A percentile compares a stretch with the other conserved stretches of the same genome.
Evolutionary conservation across 225 moss, liverwort and hornwort species (phyloP).

Genomic region (Straminergon stramineum): DNA sequence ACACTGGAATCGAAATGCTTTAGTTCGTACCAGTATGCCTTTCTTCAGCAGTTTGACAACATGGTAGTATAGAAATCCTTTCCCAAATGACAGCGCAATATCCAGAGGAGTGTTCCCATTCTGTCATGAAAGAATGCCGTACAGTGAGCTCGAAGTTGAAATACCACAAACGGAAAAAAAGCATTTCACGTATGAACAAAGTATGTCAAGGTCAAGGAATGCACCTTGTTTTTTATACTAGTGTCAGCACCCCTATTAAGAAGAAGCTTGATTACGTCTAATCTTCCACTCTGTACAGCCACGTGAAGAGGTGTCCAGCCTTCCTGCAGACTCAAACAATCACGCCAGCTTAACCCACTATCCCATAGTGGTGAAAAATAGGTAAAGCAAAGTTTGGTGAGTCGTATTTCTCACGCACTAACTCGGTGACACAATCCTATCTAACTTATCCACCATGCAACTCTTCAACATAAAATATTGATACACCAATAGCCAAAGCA

Average conservation of each 20-base stretch:
- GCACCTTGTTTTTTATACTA: slow-evolving; percentile 32
- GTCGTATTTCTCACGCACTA: background rate
- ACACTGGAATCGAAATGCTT: background rate
- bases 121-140: slow-evolving; percentile 10
- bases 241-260: slow-evolving; percentile 59
- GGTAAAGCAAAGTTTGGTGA: background rate
- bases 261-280: slow-evolving; percentile 66
- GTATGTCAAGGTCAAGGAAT: background rate
- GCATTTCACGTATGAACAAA: background rate
- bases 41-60: slow-evolving; percentile 71
- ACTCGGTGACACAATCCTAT: background rate
- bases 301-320: slow-evolving; percentile 95
- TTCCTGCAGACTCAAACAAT: slow-evolving; percentile 34
- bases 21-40: slow-evolving; percentile 27
- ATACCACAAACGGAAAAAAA: background rate
- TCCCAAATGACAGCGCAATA: slow-evolving; percentile 77
- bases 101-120: slow-evolving; percentile 67
- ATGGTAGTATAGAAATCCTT: slow-evolving; percentile 76
- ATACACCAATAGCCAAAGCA: background rate
- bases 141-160: background rate
- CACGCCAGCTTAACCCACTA: background rate
- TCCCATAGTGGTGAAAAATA: background rate
- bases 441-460: background rate
- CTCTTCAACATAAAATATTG: background rate
- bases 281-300: slow-evolving; percentile 78